Percentiles rank a stretch among this genome's conserved stretches.
phyloP scores from a whole-genome alignment of 768 basidiomycete species.

The Boletus pseudo-olivaceus region DNA sequence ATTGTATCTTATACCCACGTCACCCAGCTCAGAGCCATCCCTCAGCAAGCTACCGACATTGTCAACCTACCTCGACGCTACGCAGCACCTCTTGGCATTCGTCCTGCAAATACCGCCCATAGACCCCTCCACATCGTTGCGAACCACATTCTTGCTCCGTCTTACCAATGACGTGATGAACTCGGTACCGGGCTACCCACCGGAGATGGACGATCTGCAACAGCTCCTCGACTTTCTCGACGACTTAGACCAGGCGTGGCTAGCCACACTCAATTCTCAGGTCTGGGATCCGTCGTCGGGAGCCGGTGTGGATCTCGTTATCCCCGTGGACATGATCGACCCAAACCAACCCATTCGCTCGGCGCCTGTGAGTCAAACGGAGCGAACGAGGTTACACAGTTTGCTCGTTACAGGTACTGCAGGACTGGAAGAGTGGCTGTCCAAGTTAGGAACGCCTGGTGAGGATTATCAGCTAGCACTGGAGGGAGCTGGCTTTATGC shows the following conservation, averaged over 20 bases:
- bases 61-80: constrained; percentile 53
- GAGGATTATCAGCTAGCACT: constrained; percentile 37
- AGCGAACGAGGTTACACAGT: constrained; percentile 66
- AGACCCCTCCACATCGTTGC: constrained; percentile 64
- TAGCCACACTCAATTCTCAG: constrained; percentile 58
- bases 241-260: constrained; percentile 74
- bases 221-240: constrained; percentile 63
- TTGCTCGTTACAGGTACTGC: constrained; percentile 58
- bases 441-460: constrained; percentile 25
- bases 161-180: constrained; percentile 65
- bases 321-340: constrained; percentile 37
- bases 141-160: constrained; percentile 65
- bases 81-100: constrained; percentile 53
- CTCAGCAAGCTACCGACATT: constrained; percentile 57
- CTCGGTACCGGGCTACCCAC: constrained; percentile 59
- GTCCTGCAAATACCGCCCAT: constrained; percentile 74
- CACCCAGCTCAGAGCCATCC: constrained; percentile 27
- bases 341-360: constrained; percentile 32
- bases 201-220: constrained; percentile 41
- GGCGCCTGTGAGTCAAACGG: constrained; percentile 62
- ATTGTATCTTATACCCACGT: not conserved
- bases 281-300: constrained; percentile 58
- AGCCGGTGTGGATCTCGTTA: constrained; percentile 38
- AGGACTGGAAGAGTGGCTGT: constrained; percentile 68
- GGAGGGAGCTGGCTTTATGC: constrained; percentile 51